A percentile compares a stretch with the other conserved stretches of the same genome.
phyloP scores from a whole-genome alignment of 2,329 filamentous ascomycete species.

The Cryoendolithus antarcticus region DNA sequence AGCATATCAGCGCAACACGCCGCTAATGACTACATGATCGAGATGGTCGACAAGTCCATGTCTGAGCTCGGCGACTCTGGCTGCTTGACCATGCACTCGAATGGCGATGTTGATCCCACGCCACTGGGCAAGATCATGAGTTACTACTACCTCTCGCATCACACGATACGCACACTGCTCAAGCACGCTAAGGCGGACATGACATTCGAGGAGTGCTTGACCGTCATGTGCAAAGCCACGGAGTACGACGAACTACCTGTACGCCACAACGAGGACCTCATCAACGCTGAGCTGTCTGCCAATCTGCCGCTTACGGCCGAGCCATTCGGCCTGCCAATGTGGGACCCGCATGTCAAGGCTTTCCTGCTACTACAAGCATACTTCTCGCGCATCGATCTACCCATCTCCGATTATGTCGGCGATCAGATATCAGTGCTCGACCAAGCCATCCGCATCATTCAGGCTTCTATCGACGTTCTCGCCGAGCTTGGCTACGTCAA shows the following conservation, averaged over 20 bases:
- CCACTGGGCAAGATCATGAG: slow-evolving; percentile 97
- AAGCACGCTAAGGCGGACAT: slow-evolving; percentile 62
- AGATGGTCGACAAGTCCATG: slow-evolving; percentile 79
- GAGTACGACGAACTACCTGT: slow-evolving; percentile 98
- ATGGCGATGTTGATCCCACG: slow-evolving; percentile 81
- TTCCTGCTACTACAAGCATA: slow-evolving; percentile 90
- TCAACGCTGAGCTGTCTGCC: slow-evolving; percentile 79
- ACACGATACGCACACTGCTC: slow-evolving; percentile 78
- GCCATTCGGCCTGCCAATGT: slow-evolving; percentile 67
- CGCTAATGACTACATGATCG: slow-evolving; percentile 90
- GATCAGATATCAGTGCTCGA: slow-evolving; percentile 83
- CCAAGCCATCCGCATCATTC: slow-evolving; percentile 91
- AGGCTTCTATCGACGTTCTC: slow-evolving; percentile 86
- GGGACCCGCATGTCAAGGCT: slow-evolving; percentile 96
- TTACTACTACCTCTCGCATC: slow-evolving; percentile 93
- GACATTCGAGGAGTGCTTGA: slow-evolving; percentile 67
- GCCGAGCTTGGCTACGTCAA: slow-evolving; percentile 73
- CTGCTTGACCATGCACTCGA: slow-evolving; percentile 71
- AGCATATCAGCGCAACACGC: slow-evolving; percentile 71
- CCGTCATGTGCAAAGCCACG: slow-evolving; percentile 85
- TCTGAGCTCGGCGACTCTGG: slow-evolving; percentile 69
- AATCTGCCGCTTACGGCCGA: slow-evolving; percentile 61
- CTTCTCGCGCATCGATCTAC: slow-evolving; percentile 83
- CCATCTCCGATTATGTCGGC: slow-evolving; percentile 93
- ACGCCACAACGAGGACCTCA: slow-evolving; percentile 93